A percentile compares a stretch with the other conserved stretches of the same genome.
phyloP scores from a whole-genome alignment of 2,329 filamentous ascomycete species.

The Cylindrodendrum hubeiense region DNA sequence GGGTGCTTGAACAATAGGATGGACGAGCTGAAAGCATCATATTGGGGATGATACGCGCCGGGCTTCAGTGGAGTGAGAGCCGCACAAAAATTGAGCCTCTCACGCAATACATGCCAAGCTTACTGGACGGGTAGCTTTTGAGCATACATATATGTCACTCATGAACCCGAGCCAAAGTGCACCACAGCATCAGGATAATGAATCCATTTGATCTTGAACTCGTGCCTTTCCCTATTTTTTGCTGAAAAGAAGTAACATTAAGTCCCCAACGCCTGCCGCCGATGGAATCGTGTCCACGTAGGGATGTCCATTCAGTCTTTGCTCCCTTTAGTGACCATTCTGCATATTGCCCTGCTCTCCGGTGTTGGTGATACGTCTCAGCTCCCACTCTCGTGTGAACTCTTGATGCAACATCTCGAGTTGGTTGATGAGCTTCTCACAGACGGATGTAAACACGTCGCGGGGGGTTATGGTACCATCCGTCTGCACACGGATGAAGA shows the following conservation, averaged over 20 bases:
- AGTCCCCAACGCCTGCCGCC: constrained; percentile 44
- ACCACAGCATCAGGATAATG: constrained; percentile 19
- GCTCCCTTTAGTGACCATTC: constrained; percentile 47
- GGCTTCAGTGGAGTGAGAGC: constrained; percentile 5
- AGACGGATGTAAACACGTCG: constrained; percentile 85
- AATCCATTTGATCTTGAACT: constrained; percentile 34
- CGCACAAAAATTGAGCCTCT: neutral
- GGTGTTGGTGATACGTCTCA: constrained; percentile 85
- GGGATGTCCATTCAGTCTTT: constrained; percentile 17
- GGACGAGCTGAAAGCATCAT: constrained; percentile 16
- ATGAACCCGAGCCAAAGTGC: constrained; percentile 6
- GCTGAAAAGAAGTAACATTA: constrained; percentile 39
- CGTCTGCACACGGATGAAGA: constrained; percentile 86
- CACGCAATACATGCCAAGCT: neutral
- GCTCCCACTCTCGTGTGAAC: constrained; percentile 92
- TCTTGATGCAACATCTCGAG: constrained; percentile 85
- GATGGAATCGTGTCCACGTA: constrained; percentile 34
- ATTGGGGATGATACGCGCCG: constrained; percentile 19
- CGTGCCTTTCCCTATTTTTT: constrained; percentile 28
- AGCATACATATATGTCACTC: constrained; percentile 20
- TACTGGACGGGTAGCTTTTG: neutral
- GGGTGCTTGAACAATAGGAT: constrained; percentile 34
- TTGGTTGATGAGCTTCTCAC: constrained; percentile 84
- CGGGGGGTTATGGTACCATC: constrained; percentile 91
- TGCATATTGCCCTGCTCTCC: constrained; percentile 67